Evolutionary conservation across 371 early-diverging fungal species (phyloP).

Genomic region (Mucor plumbeus): DNA sequence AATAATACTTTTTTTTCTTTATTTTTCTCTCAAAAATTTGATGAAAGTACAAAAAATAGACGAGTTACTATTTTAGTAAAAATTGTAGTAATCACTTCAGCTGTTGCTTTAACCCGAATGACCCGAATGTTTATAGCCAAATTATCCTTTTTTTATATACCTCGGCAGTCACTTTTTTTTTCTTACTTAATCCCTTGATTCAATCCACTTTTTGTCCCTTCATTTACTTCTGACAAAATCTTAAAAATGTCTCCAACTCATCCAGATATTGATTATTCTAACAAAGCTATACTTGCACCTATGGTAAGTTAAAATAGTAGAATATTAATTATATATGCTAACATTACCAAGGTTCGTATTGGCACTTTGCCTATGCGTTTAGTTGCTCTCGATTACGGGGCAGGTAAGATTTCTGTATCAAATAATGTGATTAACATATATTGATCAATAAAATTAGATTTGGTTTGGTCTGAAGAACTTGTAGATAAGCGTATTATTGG

Average conservation of each 20-base stretch:
- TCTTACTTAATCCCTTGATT: not conserved
- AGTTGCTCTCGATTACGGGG: slow-evolving; percentile 85
- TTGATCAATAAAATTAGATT: slow-evolving; percentile 52
- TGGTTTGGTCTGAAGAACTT: slow-evolving; percentile 92
- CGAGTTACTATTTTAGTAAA: no score
- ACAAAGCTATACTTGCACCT: slow-evolving; percentile 85
- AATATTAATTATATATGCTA: not conserved
- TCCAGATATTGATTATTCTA: slow-evolving; percentile 51
- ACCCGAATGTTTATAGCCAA: no score
- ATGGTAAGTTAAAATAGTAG: slow-evolving; percentile 64
- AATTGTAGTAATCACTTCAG: no score
- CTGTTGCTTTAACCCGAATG: no score
- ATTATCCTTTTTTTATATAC: not conserved
- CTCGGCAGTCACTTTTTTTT: slow-evolving; percentile 1
- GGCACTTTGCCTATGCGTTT: slow-evolving; percentile 90
- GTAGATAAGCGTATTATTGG: slow-evolving; percentile 88
- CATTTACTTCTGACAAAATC: not conserved
- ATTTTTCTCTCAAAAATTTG: no score
- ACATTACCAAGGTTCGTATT: slow-evolving; percentile 67
- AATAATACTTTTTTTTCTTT: no score
- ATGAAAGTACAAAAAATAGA: no score
- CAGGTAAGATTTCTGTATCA: slow-evolving; percentile 57
- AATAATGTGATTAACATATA: slow-evolving; percentile 1
- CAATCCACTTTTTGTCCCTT: not conserved
- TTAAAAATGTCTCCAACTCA: slow-evolving; percentile 20